Evolutionary conservation across 2,329 filamentous ascomycete species (phyloP).

Genomic region (Aureobasidium uvarum): DNA sequence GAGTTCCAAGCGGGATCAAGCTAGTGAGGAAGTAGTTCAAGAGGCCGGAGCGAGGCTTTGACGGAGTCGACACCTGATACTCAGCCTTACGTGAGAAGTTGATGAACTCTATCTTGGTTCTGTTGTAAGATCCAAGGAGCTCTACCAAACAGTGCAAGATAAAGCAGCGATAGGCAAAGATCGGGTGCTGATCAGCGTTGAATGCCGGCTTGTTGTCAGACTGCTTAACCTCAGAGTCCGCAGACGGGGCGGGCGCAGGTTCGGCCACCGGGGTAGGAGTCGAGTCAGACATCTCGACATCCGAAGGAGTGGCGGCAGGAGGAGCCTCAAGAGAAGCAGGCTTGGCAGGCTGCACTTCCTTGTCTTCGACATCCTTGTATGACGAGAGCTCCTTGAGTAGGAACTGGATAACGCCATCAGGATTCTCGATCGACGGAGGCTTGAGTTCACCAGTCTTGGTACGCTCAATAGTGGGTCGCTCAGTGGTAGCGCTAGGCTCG

Average conservation of each 20-base stretch:
- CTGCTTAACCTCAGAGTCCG: slow-evolving; percentile 50
- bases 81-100: slow-evolving; percentile 95
- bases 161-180: slow-evolving; percentile 96
- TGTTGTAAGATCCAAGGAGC: slow-evolving; percentile 85
- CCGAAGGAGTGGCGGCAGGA: slow-evolving; percentile 41
- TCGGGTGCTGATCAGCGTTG: slow-evolving; percentile 89
- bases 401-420: slow-evolving; percentile 94
- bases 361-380: slow-evolving; percentile 90
- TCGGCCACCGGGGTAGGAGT: slow-evolving; percentile 29
- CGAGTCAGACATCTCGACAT: slow-evolving; percentile 52
- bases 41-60: slow-evolving; percentile 88
- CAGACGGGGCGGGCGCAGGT: slow-evolving; percentile 41
- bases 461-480: slow-evolving; percentile 43
- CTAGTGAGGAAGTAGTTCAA: slow-evolving; percentile 90
- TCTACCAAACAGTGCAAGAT: slow-evolving; percentile 89
- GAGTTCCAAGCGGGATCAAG: slow-evolving; percentile 64
- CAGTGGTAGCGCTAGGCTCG: slow-evolving; percentile 41
- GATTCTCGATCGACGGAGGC: slow-evolving; percentile 81
- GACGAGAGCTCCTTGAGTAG: slow-evolving; percentile 87
- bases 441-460: slow-evolving; percentile 70
- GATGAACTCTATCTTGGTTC: slow-evolving; percentile 97
- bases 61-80: slow-evolving; percentile 77
- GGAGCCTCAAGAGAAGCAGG: slow-evolving; percentile 46
- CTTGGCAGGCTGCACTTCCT: slow-evolving; percentile 52
- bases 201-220: slow-evolving; percentile 71